Percentiles rank a stretch among this genome's conserved stretches.
Conservation (phyloP, 176 grass and related monocot species). For the Chrysopogon serrulatus region DNA sequence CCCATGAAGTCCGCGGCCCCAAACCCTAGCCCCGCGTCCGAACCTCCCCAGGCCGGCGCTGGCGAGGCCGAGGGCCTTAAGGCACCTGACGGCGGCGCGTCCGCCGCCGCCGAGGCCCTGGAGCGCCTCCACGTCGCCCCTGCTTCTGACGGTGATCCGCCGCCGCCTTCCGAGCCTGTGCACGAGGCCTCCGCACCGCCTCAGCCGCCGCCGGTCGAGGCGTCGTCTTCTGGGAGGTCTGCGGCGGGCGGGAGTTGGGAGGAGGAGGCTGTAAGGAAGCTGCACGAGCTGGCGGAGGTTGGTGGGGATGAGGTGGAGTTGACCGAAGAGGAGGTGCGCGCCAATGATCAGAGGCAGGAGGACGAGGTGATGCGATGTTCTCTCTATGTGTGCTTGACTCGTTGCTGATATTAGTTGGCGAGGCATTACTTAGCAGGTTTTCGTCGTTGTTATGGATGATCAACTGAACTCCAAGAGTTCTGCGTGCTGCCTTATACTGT, state of each 20-base stretch:
- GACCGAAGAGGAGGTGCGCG: conserved; percentile 40
- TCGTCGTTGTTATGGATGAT: background rate
- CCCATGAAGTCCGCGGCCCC: conserved; percentile 4
- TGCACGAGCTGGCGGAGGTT: conserved; percentile 41
- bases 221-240: conserved; percentile 30
- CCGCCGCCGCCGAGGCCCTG: conserved; percentile 4
- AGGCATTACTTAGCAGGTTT: background rate
- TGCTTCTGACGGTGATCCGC: background rate
- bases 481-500: background rate
- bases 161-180: background rate
- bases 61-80: background rate
- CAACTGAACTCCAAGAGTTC: background rate
- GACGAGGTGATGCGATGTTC: conserved; percentile 39
- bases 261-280: conserved; percentile 43
- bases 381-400: background rate
- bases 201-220: conserved; percentile 11
- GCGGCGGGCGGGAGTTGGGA: conserved; percentile 12
- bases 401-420: background rate
- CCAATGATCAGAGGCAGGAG: conserved; percentile 57
- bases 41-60: background rate
- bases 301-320: conserved; percentile 31
- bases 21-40: conserved; percentile 19
- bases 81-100: background rate
- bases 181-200: background rate
- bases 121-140: conserved; percentile 9